These are phyloP conservation scores for Petunia secreta DNA, from an alignment of 257 asterid genomes.

Conservation along the genomic window DNA sequence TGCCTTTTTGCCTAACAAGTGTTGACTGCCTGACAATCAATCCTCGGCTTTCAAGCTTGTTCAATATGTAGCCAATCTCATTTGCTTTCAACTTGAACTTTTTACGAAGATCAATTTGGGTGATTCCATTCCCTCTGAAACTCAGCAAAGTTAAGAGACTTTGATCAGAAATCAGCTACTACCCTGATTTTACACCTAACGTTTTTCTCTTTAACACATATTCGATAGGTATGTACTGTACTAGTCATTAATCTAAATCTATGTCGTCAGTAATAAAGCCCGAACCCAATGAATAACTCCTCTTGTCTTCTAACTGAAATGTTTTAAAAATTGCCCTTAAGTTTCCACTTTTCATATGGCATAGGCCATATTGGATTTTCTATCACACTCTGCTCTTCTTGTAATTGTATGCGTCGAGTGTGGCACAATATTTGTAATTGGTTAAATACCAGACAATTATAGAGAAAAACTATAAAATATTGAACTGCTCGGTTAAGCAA, in stretches of 20 bases:
- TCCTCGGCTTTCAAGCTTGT: conserved; percentile 79
- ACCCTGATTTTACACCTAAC: neutral
- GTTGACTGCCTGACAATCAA: conserved; percentile 79
- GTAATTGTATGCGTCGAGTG: too few species aligned
- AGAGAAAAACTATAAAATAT: too few species aligned
- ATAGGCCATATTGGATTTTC: too few species aligned
- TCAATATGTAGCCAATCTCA: conserved; percentile 67
- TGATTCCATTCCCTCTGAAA: conserved; percentile 75
- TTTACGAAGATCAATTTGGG: conserved; percentile 82
- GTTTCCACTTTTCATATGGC: neutral
- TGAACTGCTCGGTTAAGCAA: too few species aligned
- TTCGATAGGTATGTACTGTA: too few species aligned
- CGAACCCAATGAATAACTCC: neutral
- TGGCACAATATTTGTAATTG: too few species aligned
- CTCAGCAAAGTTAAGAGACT: conserved; percentile 24
- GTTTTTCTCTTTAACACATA: neutral
- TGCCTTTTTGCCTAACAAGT: conserved; percentile 65
- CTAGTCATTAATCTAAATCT: too few species aligned
- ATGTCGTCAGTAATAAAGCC: too few species aligned
- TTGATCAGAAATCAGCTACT: conserved; percentile 19
- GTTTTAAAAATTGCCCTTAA: neutral
- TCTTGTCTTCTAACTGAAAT: neutral
- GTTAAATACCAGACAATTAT: too few species aligned
- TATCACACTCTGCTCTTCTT: too few species aligned
- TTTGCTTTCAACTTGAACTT: conserved; percentile 69